Evolutionary conservation across 2,329 filamentous ascomycete genomes (phyloP).

Genomic region (Geosmithia morbida): DNA sequence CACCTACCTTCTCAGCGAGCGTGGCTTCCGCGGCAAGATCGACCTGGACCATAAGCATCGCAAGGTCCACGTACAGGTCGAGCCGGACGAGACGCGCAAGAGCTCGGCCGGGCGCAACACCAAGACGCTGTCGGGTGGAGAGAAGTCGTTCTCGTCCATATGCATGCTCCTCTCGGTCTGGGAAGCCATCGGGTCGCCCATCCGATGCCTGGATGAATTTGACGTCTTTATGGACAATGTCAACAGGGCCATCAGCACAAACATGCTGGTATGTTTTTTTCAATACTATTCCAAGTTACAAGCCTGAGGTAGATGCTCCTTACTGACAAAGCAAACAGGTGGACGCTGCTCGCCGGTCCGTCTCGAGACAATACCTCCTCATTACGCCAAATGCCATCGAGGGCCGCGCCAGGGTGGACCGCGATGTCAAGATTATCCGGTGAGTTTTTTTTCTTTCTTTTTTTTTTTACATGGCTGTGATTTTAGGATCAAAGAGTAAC

Average conservation of each 20-base stretch:
- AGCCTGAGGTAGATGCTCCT: background rate
- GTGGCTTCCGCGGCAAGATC: slow-evolving; percentile 74
- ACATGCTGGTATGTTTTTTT: slow-evolving; percentile 61
- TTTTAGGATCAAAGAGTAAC: background rate
- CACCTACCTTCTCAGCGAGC: slow-evolving; percentile 74
- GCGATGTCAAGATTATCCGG: slow-evolving; percentile 70
- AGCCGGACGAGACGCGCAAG: slow-evolving; percentile 54
- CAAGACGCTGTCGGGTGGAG: slow-evolving; percentile 85
- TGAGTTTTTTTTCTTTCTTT: slow-evolving; percentile 23
- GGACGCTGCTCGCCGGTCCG: slow-evolving; percentile 65
- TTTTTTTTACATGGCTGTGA: too few relatives aligned
- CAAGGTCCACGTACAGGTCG: slow-evolving; percentile 63
- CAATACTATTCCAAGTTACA: background rate
- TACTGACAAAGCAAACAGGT: slow-evolving; percentile 39
- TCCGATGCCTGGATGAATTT: slow-evolving; percentile 93
- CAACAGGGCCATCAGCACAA: slow-evolving; percentile 84
- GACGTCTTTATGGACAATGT: slow-evolving; percentile 99
- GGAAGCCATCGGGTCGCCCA: slow-evolving; percentile 95
- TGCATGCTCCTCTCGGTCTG: slow-evolving; percentile 85
- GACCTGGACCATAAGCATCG: slow-evolving; percentile 63
- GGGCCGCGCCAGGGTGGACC: slow-evolving; percentile 37
- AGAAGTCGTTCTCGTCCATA: slow-evolving; percentile 96
- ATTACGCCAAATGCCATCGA: slow-evolving; percentile 86
- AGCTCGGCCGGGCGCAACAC: slow-evolving; percentile 63
- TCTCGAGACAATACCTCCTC: slow-evolving; percentile 88